Evolutionary conservation across 805 yeast species (phyloP).

Genomic region (Yamadazyma sp.): DNA sequence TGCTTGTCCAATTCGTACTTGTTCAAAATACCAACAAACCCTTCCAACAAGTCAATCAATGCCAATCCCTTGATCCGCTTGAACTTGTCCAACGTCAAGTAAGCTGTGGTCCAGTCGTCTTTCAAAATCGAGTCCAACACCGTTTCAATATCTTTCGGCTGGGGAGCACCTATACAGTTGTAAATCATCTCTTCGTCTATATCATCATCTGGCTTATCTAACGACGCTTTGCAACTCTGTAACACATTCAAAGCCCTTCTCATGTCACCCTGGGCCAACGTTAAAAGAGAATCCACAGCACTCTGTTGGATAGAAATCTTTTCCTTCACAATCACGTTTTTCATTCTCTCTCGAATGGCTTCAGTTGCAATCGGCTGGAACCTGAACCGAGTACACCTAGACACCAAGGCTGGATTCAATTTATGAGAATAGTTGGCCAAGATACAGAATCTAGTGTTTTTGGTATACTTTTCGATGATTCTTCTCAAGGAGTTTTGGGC

Average conservation of each 20-base stretch:
- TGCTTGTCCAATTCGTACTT: slow-evolving; percentile 61
- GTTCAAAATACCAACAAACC: slow-evolving; percentile 69
- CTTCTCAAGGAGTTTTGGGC: slow-evolving; percentile 83
- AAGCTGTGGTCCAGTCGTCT: slow-evolving; percentile 86
- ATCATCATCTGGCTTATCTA: slow-evolving; percentile 27
- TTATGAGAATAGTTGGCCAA: slow-evolving; percentile 96
- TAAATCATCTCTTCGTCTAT: slow-evolving; percentile 77
- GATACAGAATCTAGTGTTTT: slow-evolving; percentile 93
- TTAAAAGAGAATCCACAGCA: slow-evolving; percentile 67
- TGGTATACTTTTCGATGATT: slow-evolving; percentile 88
- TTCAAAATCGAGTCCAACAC: slow-evolving; percentile 75
- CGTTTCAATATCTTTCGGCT: slow-evolving; percentile 77
- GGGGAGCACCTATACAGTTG: slow-evolving; percentile 95
- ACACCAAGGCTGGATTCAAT: slow-evolving; percentile 88
- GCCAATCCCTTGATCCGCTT: slow-evolving; percentile 83
- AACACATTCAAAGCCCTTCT: slow-evolving; percentile 88
- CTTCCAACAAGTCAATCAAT: slow-evolving; percentile 76
- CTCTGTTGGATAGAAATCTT: slow-evolving; percentile 53
- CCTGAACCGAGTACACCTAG: slow-evolving; percentile 93
- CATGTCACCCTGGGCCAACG: slow-evolving; percentile 92
- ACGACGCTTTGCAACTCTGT: slow-evolving; percentile 89
- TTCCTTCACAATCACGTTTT: slow-evolving; percentile 70
- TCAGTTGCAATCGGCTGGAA: slow-evolving; percentile 74
- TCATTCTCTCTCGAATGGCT: slow-evolving; percentile 68
- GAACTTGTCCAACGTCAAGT: slow-evolving; percentile 60